A percentile compares a stretch with the other conserved stretches of the same genome.
Evolutionary conservation across 371 early-diverging fungal genomes (phyloP).

Genomic region (Mortierella sp.): DNA sequence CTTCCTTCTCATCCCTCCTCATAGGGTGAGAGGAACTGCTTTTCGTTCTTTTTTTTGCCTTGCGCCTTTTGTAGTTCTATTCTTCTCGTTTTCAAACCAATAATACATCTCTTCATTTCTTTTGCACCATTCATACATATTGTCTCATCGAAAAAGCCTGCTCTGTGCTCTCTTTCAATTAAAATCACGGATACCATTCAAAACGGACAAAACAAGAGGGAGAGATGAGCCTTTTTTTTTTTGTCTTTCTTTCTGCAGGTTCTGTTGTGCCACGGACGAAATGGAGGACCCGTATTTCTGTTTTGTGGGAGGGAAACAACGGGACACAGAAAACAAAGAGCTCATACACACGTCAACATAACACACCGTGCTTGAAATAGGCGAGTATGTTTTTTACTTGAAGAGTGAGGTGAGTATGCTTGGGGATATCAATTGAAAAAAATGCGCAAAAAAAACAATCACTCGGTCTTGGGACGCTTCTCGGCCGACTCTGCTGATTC

Average conservation of each 20-base stretch:
- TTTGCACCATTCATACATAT: not conserved
- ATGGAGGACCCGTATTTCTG: not conserved
- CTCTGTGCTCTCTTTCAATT: not conserved
- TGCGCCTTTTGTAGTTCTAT: slow-evolving; percentile 11
- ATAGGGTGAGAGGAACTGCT: not conserved
- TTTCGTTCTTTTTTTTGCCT: slow-evolving; percentile 10
- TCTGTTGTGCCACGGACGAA: not conserved
- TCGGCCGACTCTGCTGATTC: slow-evolving; percentile 27
- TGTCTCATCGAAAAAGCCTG: slow-evolving; percentile 3
- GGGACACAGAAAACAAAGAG: not conserved
- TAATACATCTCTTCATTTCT: slow-evolving; percentile 5
- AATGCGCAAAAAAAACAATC: not conserved
- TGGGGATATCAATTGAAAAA: not conserved
- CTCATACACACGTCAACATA: not conserved
- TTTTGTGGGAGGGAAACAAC: not conserved
- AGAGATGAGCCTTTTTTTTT: not conserved
- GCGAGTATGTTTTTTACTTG: not conserved
- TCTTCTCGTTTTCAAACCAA: not conserved
- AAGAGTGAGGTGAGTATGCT: not conserved
- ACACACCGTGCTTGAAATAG: not conserved
- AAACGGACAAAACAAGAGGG: not conserved
- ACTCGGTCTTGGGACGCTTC: slow-evolving; percentile 46
- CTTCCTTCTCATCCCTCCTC: not conserved
- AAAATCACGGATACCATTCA: not conserved
- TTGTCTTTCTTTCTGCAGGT: not conserved